These are phyloP conservation scores for Mucuna pruriens DNA, from an alignment of 306 rosid genomes.

Conservation along the genomic window DNA sequence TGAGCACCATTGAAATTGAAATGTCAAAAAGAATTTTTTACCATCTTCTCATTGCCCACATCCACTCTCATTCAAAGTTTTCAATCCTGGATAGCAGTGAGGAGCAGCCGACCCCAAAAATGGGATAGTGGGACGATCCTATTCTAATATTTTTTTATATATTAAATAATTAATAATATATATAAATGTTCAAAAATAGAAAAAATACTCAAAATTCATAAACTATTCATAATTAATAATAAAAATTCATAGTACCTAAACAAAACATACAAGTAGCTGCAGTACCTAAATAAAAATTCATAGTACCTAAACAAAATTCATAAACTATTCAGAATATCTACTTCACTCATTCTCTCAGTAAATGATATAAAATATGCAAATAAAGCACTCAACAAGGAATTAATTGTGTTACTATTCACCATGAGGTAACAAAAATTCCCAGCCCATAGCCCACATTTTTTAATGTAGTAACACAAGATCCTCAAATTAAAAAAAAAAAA, in stretches of 20 bases:
- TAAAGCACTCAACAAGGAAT: neutral
- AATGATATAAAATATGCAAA: neutral
- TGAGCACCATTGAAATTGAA: neutral
- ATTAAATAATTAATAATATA: too few species aligned
- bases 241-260: too few species aligned
- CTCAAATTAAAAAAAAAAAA: neutral
- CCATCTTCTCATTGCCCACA: neutral
- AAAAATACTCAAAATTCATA: too few species aligned
- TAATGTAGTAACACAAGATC: neutral
- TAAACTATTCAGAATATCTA: neutral
- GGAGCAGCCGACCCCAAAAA: too few species aligned
- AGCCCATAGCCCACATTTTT: neutral
- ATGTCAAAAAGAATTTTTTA: neutral
- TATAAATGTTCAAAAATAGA: too few species aligned
- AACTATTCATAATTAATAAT: too few species aligned
- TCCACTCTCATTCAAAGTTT: neutral
- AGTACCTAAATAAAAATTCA: too few species aligned
- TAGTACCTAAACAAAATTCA: too few species aligned
- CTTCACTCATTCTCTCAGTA: neutral
- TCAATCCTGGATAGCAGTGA: too few species aligned
- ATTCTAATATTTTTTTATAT: too few species aligned
- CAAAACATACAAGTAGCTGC: too few species aligned
- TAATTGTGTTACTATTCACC: neutral
- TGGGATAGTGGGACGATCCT: too few species aligned
- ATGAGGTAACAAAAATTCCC: neutral